Evolutionary conservation across 1,139 yeast species (phyloP).

Genomic region (Hansenula sp.): DNA sequence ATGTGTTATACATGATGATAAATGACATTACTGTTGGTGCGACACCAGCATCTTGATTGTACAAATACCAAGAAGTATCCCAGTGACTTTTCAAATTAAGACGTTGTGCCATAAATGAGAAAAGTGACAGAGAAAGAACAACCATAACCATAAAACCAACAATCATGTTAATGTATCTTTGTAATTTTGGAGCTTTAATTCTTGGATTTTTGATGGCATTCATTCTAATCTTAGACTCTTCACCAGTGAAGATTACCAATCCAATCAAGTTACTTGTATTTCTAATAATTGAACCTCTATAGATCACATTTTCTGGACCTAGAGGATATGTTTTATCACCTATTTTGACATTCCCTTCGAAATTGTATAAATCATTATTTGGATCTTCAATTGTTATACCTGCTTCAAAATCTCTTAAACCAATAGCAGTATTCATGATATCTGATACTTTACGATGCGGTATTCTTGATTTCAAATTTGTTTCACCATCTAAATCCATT

Average conservation of each 20-base stretch:
- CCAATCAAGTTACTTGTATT: constrained; percentile 76
- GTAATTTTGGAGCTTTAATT: constrained; percentile 90
- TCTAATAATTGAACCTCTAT: constrained; percentile 84
- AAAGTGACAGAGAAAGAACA: constrained; percentile 68
- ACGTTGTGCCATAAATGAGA: constrained; percentile 79
- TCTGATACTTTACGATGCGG: constrained; percentile 64
- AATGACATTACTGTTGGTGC: constrained; percentile 94
- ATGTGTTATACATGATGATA: constrained; percentile 93
- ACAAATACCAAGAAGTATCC: constrained; percentile 69
- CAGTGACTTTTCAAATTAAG: constrained; percentile 40
- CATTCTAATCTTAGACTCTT: constrained; percentile 93
- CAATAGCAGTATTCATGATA: constrained; percentile 42
- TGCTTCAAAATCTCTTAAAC: constrained; percentile 46
- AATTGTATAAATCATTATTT: constrained; percentile 83
- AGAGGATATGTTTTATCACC: constrained; percentile 45
- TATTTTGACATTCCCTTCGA: constrained; percentile 64
- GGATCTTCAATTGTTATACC: constrained; percentile 81
- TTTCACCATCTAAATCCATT: constrained; percentile 97
- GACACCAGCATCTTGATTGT: constrained; percentile 71
- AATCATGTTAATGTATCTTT: constrained; percentile 73
- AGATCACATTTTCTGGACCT: constrained; percentile 75
- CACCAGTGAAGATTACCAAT: constrained; percentile 87
- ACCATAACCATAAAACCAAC: constrained; percentile 84
- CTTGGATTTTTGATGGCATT: constrained; percentile 88
- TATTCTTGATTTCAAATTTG: constrained; percentile 71